Evolutionary conservation across 345 rosid species (phyloP), one percentile per base, ranked within the genome.

Genomic region (Eucalyptus fibrosa): DNA sequence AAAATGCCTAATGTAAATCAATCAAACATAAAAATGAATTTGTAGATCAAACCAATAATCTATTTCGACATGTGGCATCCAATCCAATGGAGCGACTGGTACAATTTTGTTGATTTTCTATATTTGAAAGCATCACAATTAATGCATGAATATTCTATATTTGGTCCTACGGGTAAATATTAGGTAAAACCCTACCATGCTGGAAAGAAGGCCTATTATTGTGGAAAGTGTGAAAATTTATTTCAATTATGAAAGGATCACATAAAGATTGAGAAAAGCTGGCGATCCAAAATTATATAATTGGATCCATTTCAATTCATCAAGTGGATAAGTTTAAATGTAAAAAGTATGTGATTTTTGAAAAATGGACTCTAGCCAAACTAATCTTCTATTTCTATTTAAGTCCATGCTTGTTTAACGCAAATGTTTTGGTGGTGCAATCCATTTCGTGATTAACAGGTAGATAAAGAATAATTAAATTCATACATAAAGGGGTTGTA

Each of bases 231-330:
- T n/a, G 80, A 17, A 69, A 32, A 32, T 8, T 9, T 18, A 32
- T 16, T 67, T 67, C 1, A 67, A 4, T 67, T 32, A n/a, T 32
- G 19, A 21, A 53, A 21, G 1, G 59, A 0, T 21, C 1, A 0
- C 26, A 60, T 60, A 60, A 26, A 12, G 0, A 60, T 60, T 6
- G 4, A 60, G 4, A 11, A 60, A 28, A 60, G 1, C 16, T 28
- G 0, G 4, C 17, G 3, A 60, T 28, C 17, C 32, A 28, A 60
- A 28, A 26, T 60, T 60, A 60, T 60, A 60, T 2, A 0, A 28
- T 2, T 12, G 8, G 2, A 26, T 60, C 1, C 1, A 60, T 60
- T 60, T 0, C 17, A 28, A 60, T 60, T 12, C 32, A 7, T 0
- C 0, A 3, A 0, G 2, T 28, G 5, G 0, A 12, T 3, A 60